These are phyloP conservation scores for Spencermartinsiella ligniputridi DNA, from an alignment of 1,139 yeast genomes.

Conservation along the genomic window DNA sequence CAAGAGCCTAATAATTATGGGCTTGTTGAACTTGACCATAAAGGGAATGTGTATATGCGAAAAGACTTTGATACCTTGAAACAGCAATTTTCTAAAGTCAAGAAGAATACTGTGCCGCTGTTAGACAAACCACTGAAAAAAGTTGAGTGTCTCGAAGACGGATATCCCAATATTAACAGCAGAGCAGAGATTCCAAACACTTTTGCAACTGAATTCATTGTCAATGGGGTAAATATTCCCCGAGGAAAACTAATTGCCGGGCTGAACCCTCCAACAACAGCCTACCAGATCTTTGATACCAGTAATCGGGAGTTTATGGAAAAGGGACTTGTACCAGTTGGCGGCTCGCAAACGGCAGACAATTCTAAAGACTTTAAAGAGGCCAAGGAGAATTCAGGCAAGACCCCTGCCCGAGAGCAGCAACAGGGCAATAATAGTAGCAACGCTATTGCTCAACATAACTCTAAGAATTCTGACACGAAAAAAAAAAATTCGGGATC, in stretches of 20 bases:
- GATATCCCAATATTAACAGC: conserved; percentile 30
- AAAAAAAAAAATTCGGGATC: neutral
- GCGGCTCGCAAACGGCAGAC: neutral
- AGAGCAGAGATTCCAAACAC: conserved; percentile 28
- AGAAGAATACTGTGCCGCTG: neutral
- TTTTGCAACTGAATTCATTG: conserved; percentile 24
- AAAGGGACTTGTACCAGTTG: conserved; percentile 32
- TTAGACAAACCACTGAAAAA: conserved; percentile 1
- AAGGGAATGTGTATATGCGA: conserved; percentile 46
- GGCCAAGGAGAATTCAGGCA: neutral
- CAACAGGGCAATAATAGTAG: neutral
- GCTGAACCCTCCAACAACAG: conserved; percentile 37
- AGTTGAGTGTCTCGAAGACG: conserved; percentile 20
- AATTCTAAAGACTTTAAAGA: neutral
- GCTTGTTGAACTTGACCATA: conserved; percentile 55
- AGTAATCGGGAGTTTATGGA: conserved; percentile 48
- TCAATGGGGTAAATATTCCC: conserved; percentile 30
- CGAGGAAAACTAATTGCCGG: conserved; percentile 42
- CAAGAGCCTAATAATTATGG: conserved; percentile 91
- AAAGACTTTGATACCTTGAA: conserved; percentile 33
- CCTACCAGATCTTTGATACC: conserved; percentile 46
- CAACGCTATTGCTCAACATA: neutral
- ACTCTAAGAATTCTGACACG: neutral
- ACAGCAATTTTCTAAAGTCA: conserved; percentile 16
- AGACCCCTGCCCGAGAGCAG: neutral